Percentiles rank a stretch among this genome's conserved stretches.
These are phyloP conservation scores for Coniochaeta sp. DNA, from an alignment of 2,329 filamentous ascomycete species.

Conservation along the genomic window DNA sequence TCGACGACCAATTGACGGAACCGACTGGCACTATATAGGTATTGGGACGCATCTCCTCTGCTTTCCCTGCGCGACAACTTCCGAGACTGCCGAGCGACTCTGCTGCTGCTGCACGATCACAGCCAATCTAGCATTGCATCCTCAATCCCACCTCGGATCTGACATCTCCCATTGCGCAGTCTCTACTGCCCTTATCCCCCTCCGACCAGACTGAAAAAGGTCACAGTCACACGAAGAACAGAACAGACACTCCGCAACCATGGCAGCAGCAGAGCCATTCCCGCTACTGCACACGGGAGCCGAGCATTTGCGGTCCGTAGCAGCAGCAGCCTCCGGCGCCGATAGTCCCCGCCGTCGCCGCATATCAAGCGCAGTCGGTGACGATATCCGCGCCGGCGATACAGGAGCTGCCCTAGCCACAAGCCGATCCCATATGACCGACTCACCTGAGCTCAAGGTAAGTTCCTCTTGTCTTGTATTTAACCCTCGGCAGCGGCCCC, in stretches of 20 bases:
- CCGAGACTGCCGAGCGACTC: background rate
- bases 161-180: background rate
- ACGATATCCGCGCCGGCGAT: constrained; percentile 46
- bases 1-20: background rate
- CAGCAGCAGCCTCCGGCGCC: constrained; percentile 24
- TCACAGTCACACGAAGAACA: background rate
- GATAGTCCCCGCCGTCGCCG: constrained; percentile 36
- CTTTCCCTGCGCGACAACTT: background rate
- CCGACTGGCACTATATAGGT: background rate
- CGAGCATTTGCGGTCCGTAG: constrained; percentile 31
- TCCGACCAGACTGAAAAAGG: background rate
- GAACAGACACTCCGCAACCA: constrained; percentile 12
- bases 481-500: constrained; percentile 5
- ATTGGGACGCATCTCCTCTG: background rate
- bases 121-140: background rate
- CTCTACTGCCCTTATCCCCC: background rate
- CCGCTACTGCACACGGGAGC: constrained; percentile 44
- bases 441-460: constrained; percentile 4
- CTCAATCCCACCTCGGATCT: background rate
- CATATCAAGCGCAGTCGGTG: constrained; percentile 48
- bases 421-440: constrained; percentile 36
- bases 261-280: constrained; percentile 46
- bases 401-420: constrained; percentile 48
- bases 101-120: background rate
- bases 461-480: background rate